Evolutionary conservation across 1,139 yeast genomes (phyloP), one percentile per base, ranked within the genome.

Genomic region (Zygosaccharomyces pseudobailii): DNA sequence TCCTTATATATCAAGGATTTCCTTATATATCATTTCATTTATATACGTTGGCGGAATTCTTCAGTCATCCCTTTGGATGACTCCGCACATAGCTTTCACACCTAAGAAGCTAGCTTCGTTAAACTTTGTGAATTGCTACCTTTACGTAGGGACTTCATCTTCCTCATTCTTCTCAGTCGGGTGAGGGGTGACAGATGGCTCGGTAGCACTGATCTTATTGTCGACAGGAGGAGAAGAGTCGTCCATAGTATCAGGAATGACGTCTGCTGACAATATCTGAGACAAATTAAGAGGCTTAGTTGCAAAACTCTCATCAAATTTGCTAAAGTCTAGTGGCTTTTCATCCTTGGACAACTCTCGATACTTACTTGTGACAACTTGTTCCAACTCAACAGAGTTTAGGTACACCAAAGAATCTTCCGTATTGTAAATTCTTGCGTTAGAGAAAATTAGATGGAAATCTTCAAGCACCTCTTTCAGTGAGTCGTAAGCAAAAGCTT

Each of bases 351-450:
- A 49, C 32, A 68, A 50, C 31, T 66, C 70, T 34, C 51, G 52
- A 49, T 61, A 69, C 45, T 63, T 72, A 8, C 54, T 49, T 8
- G 63, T 48, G 0, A 72, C 79, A 48, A 79, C 64, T 9, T 71
- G 67, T 62, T 87, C 92, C 56, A 90, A 69, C 21, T 70, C 73
- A 34, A 75, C 69, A 0, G 97, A 95, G 68, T 89, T 96, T 50
- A 79, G 76, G 58, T 82, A 87, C 17, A 90, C 88, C 50, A 83
- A 66, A 1, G 96, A 87, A 0, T 95, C 96, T 63, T 87, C 96
- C 60, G 88, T 94, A 60, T 90, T 90, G 65, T 88, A 90, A n/a
- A 79, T 78, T 53, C 83, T 75, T 1, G 97, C 97, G 66, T 90
- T 90, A 49, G 78, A 74, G 66, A 87, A 86, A 79, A 90, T 86